Percentiles rank a stretch among this genome's conserved stretches.
These are phyloP conservation scores for Venturia effusa DNA, from an alignment of 2,329 filamentous ascomycete species.

Conservation along the genomic window DNA sequence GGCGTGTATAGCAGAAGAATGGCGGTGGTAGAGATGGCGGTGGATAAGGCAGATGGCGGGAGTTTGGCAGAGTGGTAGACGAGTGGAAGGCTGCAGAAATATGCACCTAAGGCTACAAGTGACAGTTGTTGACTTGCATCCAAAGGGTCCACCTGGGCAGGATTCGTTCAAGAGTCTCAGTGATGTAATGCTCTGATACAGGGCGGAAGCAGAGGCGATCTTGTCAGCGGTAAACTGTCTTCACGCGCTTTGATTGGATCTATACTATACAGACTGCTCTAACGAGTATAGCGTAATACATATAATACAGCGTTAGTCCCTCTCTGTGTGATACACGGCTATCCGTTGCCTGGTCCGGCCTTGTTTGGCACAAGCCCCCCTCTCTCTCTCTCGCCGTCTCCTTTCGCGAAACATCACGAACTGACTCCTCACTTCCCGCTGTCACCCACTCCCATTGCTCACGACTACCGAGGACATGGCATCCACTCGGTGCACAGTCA, in stretches of 20 bases:
- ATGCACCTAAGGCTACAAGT: neutral
- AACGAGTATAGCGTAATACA: neutral
- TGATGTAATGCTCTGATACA: neutral
- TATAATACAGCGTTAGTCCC: neutral
- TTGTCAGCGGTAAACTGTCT: neutral
- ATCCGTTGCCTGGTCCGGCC: neutral
- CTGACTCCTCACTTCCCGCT: neutral
- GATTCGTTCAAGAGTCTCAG: neutral
- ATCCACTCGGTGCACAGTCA: neutral
- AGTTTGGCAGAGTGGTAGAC: neutral
- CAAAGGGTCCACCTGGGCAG: neutral
- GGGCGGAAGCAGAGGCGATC: neutral
- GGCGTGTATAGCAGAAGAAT: neutral
- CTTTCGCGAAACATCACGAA: neutral
- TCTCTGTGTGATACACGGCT: neutral
- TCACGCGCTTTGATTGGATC: neutral
- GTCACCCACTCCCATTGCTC: neutral
- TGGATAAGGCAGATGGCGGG: neutral
- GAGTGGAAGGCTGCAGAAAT: conserved; percentile 2
- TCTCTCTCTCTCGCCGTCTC: neutral
- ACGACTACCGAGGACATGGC: neutral
- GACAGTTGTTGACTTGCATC: neutral
- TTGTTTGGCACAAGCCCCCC: neutral
- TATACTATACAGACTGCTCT: neutral
- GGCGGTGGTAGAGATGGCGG: neutral